Percentiles rank a stretch among this genome's conserved stretches.
Evolutionary conservation across 345 rosid species (phyloP).

Genomic region (Eucalyptus curtisii): DNA sequence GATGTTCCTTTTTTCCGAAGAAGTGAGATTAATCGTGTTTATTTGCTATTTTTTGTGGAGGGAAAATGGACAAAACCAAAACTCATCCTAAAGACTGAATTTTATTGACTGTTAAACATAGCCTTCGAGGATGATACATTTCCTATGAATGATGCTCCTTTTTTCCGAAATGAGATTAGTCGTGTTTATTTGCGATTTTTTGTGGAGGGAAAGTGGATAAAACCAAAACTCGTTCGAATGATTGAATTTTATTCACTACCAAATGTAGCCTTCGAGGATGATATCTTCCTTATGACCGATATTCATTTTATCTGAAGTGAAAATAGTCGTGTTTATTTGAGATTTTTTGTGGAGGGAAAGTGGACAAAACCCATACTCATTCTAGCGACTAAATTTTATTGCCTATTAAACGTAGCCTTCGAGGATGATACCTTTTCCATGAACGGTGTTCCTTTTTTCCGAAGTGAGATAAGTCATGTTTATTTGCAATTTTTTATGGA

Average conservation of each 20-base stretch:
- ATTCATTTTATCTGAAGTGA: background rate
- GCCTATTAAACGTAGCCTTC: too few relatives aligned
- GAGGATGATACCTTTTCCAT: too few relatives aligned
- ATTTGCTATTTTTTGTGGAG: background rate
- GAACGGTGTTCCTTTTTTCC: background rate
- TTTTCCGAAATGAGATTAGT: background rate
- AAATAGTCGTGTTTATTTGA: background rate
- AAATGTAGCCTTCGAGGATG: too few relatives aligned
- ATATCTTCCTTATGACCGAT: background rate
- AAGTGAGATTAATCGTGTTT: background rate
- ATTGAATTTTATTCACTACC: too few relatives aligned
- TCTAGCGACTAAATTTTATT: too few relatives aligned
- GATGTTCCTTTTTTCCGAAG: rapidly evolving
- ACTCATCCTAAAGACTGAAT: too few relatives aligned
- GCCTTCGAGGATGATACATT: too few relatives aligned
- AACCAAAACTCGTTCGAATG: too few relatives aligned
- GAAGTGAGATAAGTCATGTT: background rate
- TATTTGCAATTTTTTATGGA: background rate
- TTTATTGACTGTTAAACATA: too few relatives aligned
- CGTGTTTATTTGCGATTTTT: background rate
- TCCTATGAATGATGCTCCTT: background rate
- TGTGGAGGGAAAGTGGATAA: too few relatives aligned
- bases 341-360: background rate
- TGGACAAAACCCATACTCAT: too few relatives aligned
- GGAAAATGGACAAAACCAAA: too few relatives aligned